A percentile compares a stretch with the other conserved stretches of the same genome.
phyloP scores from a whole-genome alignment of 2,329 filamentous ascomycete species.

The Pseudodiploospora longispora region DNA sequence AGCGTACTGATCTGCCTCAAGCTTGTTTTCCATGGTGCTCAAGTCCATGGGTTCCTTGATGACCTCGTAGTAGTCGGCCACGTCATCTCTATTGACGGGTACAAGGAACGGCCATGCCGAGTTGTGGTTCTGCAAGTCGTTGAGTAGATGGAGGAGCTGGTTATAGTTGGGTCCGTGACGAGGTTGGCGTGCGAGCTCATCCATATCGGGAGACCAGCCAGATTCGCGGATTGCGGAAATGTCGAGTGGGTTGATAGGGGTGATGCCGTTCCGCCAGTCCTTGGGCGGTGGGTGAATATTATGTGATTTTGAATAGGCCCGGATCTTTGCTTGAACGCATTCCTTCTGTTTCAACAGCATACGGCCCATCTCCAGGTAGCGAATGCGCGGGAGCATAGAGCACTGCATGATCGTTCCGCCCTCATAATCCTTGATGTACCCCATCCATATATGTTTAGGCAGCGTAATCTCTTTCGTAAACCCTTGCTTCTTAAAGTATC shows the following conservation, averaged over 20 bases:
- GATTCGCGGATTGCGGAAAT: slow-evolving; percentile 85
- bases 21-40: slow-evolving; percentile 88
- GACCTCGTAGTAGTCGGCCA: slow-evolving; percentile 97
- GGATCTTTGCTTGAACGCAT: slow-evolving; percentile 87
- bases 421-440: slow-evolving; percentile 99
- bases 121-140: slow-evolving; percentile 89
- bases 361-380: slow-evolving; percentile 84
- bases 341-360: slow-evolving; percentile 98
- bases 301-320: slow-evolving; percentile 82
- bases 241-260: slow-evolving; percentile 72
- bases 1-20: slow-evolving; percentile 86
- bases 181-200: slow-evolving; percentile 87
- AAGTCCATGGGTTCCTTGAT: slow-evolving; percentile 98
- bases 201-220: slow-evolving; percentile 97
- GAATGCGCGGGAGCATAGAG: slow-evolving; percentile 88
- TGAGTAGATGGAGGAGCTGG: slow-evolving; percentile 83
- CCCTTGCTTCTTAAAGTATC: slow-evolving; percentile 98
- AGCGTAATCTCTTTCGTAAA: slow-evolving; percentile 98
- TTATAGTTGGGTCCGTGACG: slow-evolving; percentile 96
- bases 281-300: slow-evolving; percentile 77
- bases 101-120: slow-evolving; percentile 91
- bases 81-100: slow-evolving; percentile 90
- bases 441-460: slow-evolving; percentile 90
- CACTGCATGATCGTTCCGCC: slow-evolving; percentile 99
- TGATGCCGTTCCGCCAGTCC: slow-evolving; percentile 71